Conservation (phyloP, 768 basidiomycete genomes). For the Flagelloscypha sp. region DNA sequence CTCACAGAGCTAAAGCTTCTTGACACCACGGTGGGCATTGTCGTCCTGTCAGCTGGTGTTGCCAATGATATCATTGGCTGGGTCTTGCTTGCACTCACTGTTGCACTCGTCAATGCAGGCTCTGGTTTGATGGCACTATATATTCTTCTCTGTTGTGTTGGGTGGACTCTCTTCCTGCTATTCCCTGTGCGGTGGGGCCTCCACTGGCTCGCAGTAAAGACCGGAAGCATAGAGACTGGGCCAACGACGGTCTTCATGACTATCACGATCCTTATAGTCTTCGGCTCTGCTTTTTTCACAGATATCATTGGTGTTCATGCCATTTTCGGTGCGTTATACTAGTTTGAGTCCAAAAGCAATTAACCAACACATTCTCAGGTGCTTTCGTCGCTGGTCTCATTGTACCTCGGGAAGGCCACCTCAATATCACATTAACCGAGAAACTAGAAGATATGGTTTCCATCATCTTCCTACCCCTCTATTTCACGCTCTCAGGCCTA, state of each 20-base stretch:
- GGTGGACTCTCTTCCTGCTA: conserved; percentile 71
- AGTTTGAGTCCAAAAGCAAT: not conserved
- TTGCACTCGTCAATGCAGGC: conserved; percentile 86
- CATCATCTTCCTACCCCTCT: conserved; percentile 84
- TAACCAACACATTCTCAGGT: conserved; percentile 26
- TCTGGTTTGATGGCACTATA: conserved; percentile 79
- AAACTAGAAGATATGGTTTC: conserved; percentile 95
- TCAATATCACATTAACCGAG: conserved; percentile 82
- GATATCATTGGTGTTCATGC: conserved; percentile 89
- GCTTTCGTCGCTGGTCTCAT: conserved; percentile 77
- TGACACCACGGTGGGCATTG: conserved; percentile 86
- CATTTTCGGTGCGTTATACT: conserved; percentile 58
- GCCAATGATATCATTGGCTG: conserved; percentile 85
- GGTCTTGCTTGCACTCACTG: conserved; percentile 81
- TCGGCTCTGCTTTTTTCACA: conserved; percentile 87
- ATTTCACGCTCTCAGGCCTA: conserved; percentile 89
- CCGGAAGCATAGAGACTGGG: conserved; percentile 73
- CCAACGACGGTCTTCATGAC: conserved; percentile 91
- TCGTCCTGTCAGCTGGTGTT: conserved; percentile 89
- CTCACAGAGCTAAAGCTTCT: conserved; percentile 86
- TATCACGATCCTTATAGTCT: conserved; percentile 66
- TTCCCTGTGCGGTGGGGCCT: conserved; percentile 57
- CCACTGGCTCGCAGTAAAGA: conserved; percentile 63
- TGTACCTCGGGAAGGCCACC: conserved; percentile 82
- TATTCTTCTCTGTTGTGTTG: conserved; percentile 73